These are phyloP conservation scores for Chrysoporthe cubensis DNA, from an alignment of 2,329 filamentous ascomycete species.

Conservation along the genomic window DNA sequence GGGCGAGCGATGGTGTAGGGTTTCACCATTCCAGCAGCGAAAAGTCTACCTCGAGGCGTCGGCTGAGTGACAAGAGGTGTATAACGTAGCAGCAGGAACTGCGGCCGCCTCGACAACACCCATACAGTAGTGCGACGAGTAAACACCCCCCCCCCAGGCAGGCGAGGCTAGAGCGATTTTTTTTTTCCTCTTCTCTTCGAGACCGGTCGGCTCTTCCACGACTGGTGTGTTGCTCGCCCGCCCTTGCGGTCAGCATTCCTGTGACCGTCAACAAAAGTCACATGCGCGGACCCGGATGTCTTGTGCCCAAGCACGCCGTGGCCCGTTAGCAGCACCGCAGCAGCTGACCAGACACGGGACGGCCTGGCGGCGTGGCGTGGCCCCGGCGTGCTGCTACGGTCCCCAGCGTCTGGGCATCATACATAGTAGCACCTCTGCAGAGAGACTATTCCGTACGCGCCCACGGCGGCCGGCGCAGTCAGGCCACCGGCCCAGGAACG, in stretches of 20 bases:
- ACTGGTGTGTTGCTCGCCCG: background rate
- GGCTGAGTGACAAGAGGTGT: no score
- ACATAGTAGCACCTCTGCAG: no score
- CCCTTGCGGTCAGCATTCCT: background rate
- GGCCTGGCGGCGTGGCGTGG: background rate
- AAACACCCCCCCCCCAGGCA: background rate
- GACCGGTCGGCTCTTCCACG: background rate
- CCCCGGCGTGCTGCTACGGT: background rate
- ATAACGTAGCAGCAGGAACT: no score
- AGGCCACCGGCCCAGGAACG: conserved; percentile 11
- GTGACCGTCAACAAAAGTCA: conserved; percentile 4
- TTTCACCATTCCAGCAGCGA: no score
- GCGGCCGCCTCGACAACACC: no score
- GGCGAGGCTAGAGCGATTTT: background rate
- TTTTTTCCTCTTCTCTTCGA: background rate
- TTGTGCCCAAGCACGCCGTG: background rate
- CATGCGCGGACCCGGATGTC: background rate
- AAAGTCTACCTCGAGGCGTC: no score
- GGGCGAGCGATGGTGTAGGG: no score
- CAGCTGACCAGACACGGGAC: background rate
- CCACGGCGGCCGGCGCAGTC: background rate
- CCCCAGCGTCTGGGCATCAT: background rate
- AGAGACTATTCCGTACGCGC: no score
- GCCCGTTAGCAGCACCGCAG: background rate
- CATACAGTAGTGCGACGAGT: no score